Base-by-base conservation (phyloP, 2,329 filamentous ascomycete genomes). In the Trichophyton rubrum region DNA sequence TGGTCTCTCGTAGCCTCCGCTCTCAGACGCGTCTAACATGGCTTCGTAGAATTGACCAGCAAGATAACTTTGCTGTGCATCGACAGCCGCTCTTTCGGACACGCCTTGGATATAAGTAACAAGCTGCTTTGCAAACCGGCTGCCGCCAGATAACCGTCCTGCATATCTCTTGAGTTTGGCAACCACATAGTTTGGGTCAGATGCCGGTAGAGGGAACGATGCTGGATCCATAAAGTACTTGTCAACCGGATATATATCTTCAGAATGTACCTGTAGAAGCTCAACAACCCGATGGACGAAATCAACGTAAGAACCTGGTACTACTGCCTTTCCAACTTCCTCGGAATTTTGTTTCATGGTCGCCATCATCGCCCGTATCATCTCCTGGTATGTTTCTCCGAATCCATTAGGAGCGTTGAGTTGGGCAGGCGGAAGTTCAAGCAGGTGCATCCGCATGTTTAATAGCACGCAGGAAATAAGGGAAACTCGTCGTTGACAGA, bases 141-240 rank as follows among this genome's bases (percentile, higher is more conserved):
- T 57, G 6, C 72, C 64, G 24, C 79, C 75, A 2, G 69, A 70
- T 1, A 85, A 70, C 64, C 80, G 83, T 1, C 80, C 74, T 11
- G 77, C 79, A 62, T 85, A 86, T 51, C 81, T 78, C 64, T 81
- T 82, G 35, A 86, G 72, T 61, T 79, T 79, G 7, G 81, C 83
- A 3, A 85, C 79, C 24, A 86, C 82, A 67, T 86, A 86, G 0
- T 77, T 80, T 1, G 84, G 84, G 66, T 86, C 84, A 1, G 72
- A 74, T 2, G 77, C 75, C 4, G 84, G 84, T 3, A 85, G 72
- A 1, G 84, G 84, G 67, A 86, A 86, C 0, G 78, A 75, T 1
- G 75, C 72, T 1, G 82, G 82, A 64, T 85, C 79, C 1, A 79
- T 83, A 69, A 85, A 85, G 73, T 84, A 85, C 0, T 73, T 69